phyloP scores from a whole-genome alignment of 257 asterid species.

The Solanum raphanifolium region DNA sequence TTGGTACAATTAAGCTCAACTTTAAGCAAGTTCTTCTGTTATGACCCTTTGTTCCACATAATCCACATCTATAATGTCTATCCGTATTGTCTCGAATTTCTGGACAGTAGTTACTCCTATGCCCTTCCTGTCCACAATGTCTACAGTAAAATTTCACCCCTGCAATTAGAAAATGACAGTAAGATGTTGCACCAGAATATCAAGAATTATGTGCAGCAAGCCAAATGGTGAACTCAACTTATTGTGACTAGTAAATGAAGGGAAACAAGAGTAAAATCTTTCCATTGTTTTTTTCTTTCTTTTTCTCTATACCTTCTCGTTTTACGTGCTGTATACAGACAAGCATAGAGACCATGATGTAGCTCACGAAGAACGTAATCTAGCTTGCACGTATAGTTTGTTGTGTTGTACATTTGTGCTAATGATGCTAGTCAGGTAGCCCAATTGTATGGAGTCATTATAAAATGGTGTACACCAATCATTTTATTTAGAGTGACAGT shows the following conservation, averaged over 20 bases:
- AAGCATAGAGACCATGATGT: neutral
- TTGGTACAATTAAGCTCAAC: constrained; percentile 24
- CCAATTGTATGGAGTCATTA: neutral
- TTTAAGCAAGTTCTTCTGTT: constrained; percentile 73
- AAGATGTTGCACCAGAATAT: neutral
- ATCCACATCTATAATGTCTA: constrained; percentile 48
- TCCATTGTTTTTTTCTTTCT: neutral
- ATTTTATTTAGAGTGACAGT: neutral
- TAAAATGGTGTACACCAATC: neutral
- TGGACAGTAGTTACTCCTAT: constrained; percentile 75
- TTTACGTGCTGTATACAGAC: neutral
- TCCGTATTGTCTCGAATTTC: constrained; percentile 28
- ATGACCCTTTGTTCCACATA: constrained; percentile 85
- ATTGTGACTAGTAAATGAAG: neutral
- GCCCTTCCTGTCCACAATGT: constrained; percentile 81
- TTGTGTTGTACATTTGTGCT: neutral
- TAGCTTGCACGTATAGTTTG: neutral
- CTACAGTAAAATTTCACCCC: constrained; percentile 65
- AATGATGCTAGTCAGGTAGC: neutral
- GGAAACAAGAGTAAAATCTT: neutral
- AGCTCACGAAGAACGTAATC: neutral
- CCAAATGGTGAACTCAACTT: neutral
- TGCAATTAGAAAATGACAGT: constrained; percentile 8
- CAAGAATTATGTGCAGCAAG: neutral
- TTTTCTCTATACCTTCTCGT: neutral